Evolutionary conservation across 768 basidiomycete species (phyloP).

Genomic region (Rubroboletus satanas): DNA sequence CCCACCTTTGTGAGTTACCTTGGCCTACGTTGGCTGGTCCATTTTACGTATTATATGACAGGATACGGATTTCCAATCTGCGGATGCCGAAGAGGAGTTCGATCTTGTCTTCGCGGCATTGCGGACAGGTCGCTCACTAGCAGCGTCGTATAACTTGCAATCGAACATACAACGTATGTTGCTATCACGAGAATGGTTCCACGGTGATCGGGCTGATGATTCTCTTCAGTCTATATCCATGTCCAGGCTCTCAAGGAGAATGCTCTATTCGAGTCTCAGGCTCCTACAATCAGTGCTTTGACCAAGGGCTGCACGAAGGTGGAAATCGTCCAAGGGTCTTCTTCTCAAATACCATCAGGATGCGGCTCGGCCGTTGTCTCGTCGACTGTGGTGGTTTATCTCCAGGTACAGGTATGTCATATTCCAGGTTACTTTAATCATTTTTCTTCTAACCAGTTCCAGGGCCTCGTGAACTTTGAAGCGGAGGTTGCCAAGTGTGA

Average conservation of each 20-base stretch:
- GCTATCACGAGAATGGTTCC: background rate
- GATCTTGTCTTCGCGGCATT: constrained; percentile 80
- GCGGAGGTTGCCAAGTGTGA: constrained; percentile 85
- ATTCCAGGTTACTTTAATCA: background rate
- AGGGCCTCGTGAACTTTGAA: constrained; percentile 90
- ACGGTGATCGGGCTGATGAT: background rate
- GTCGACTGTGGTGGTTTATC: constrained; percentile 68
- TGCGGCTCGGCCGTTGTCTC: constrained; percentile 84
- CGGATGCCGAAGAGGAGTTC: constrained; percentile 78
- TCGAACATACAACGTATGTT: constrained; percentile 50
- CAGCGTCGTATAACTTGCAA: constrained; percentile 87
- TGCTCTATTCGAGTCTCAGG: constrained; percentile 65
- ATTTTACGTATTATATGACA: constrained; percentile 24
- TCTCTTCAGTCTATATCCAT: constrained; percentile 62
- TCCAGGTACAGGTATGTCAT: constrained; percentile 74
- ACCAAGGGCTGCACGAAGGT: constrained; percentile 86
- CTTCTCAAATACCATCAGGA: constrained; percentile 65
- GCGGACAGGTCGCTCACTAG: constrained; percentile 44
- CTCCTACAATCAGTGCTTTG: constrained; percentile 70
- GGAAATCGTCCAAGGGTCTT: constrained; percentile 56
- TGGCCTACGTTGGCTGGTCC: background rate
- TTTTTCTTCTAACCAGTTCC: background rate
- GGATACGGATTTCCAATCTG: constrained; percentile 59
- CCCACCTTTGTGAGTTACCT: constrained; percentile 64
- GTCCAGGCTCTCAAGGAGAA: constrained; percentile 61